These are phyloP conservation scores for Cryomyces minteri DNA, from an alignment of 495 filamentous ascomycete species.

Conservation along the genomic window DNA sequence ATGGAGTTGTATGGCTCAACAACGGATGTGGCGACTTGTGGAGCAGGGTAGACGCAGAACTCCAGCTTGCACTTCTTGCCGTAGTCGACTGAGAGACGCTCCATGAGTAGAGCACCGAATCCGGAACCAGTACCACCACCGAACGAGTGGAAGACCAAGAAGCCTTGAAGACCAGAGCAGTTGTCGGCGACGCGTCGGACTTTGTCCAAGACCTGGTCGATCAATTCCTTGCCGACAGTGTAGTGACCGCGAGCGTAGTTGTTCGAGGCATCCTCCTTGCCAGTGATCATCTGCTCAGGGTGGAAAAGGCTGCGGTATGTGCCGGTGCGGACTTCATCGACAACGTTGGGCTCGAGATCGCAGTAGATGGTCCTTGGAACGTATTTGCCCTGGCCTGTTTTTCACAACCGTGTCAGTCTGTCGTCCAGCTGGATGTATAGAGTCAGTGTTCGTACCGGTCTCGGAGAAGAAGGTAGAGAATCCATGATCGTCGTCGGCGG, in stretches of 20 bases:
- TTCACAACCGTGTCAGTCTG: neutral
- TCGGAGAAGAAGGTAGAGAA: constrained; percentile 99
- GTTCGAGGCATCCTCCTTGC: constrained; percentile 99
- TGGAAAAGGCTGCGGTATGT: constrained; percentile 93
- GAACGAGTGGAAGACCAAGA: constrained; percentile 99
- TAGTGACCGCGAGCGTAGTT: constrained; percentile 99
- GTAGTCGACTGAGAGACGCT: constrained; percentile 93
- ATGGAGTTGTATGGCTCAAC: constrained; percentile 99
- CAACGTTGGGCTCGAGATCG: constrained; percentile 98
- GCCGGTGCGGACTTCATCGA: constrained; percentile 98
- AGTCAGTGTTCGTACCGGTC: constrained; percentile 49
- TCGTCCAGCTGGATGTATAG: neutral
- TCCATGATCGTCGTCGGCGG: constrained; percentile 77
- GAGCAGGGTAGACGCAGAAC: constrained; percentile 96
- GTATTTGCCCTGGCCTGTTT: constrained; percentile 86
- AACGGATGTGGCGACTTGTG: constrained; percentile 88
- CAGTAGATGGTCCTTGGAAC: constrained; percentile 98
- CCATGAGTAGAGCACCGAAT: constrained; percentile 94
- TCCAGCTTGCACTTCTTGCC: constrained; percentile 99
- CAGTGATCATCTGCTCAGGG: constrained; percentile 97
- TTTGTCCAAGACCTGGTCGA: constrained; percentile 92
- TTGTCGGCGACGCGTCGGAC: constrained; percentile 90
- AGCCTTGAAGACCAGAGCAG: constrained; percentile 94
- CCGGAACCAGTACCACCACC: constrained; percentile 97
- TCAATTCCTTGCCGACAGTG: constrained; percentile 96